Base-by-base conservation (phyloP, 345 rosid species). In the Luvunga scandens region DNA sequence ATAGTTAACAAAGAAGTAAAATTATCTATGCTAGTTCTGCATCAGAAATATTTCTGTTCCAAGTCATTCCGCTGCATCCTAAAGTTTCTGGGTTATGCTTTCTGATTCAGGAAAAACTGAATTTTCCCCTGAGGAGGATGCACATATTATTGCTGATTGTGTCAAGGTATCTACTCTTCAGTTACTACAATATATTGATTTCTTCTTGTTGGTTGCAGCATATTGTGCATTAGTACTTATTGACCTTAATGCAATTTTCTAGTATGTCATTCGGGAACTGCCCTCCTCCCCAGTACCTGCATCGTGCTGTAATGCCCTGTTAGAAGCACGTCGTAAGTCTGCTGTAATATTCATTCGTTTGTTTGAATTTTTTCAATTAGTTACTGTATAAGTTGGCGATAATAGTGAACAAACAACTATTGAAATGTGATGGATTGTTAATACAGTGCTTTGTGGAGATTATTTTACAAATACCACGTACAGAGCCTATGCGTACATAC, bases 261-360 rank as follows among this genome's bases (percentile, higher is more conserved):
- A 96, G 99, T 96, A 90, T 85, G 86, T 96, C 81, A 85, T 96
- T 76, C 94, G 99, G 24, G 99, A 96, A 83, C 83, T 96, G 88
- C 98, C 99, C 66, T 96, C 99, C 67, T 92, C 98, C 86, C 99
- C 99, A 9, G 98, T 96, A 75, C 99, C 99, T 72, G 97, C 98
- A 80, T 91, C 98, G 56, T 96, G 99, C 86, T 96, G 99, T 89
- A 91, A 89, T 71, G 99, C 98, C 27, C 91, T 96, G 68, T 88
- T 96, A 38, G 93, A 91, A 88, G 94, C 99, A 77, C 91, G 91
- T 87, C 91, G 99, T 93, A 92, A 96, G 98, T 89, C 66, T 79
- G 59, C 74, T 73, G 30, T 60, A 50, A 31, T 85, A 77, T 73
- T 81, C 38, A 57, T 77, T 38, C 61, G 55, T 78, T 66, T n/a